Evolutionary conservation across 2,329 filamentous ascomycete genomes (phyloP).

Genomic region (Claviceps digitariae): DNA sequence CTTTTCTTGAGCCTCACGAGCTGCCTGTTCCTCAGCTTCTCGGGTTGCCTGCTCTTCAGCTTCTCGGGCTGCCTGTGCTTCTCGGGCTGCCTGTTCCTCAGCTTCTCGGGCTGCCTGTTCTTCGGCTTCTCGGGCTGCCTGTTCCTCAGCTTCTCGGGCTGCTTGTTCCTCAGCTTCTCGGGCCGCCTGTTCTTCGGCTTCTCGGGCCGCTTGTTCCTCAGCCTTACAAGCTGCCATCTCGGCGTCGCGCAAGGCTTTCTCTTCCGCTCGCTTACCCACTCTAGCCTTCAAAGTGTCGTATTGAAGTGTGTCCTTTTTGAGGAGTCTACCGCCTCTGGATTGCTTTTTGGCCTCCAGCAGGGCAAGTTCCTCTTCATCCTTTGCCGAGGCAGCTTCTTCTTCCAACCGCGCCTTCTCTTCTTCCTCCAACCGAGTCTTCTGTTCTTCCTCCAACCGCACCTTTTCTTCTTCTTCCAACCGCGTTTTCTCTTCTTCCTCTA

Average conservation of each 20-base stretch:
- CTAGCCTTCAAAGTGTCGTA: constrained; percentile 23
- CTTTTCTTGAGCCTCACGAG: constrained; percentile 14
- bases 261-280: constrained; percentile 21
- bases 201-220: neutral
- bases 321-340: constrained; percentile 31
- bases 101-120: constrained; percentile 12
- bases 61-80: neutral
- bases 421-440: constrained; percentile 11
- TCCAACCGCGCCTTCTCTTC: constrained; percentile 14
- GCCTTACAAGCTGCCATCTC: constrained; percentile 20
- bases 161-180: constrained; percentile 18
- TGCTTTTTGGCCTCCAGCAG: constrained; percentile 33
- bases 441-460: constrained; percentile 14
- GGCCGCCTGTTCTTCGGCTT: neutral
- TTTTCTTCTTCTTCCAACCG: constrained; percentile 13
- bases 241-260: constrained; percentile 15
- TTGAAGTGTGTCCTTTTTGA: constrained; percentile 33
- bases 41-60: constrained; percentile 8
- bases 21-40: constrained; percentile 17
- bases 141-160: constrained; percentile 22
- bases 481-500: constrained; percentile 13
- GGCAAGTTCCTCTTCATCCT: constrained; percentile 26
- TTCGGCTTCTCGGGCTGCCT: constrained; percentile 23
- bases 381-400: constrained; percentile 11
- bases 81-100: neutral